A percentile compares a stretch with the other conserved stretches of the same genome.
Conservation (phyloP, 495 filamentous ascomycete species). For the Tuber melanosporum region DNA sequence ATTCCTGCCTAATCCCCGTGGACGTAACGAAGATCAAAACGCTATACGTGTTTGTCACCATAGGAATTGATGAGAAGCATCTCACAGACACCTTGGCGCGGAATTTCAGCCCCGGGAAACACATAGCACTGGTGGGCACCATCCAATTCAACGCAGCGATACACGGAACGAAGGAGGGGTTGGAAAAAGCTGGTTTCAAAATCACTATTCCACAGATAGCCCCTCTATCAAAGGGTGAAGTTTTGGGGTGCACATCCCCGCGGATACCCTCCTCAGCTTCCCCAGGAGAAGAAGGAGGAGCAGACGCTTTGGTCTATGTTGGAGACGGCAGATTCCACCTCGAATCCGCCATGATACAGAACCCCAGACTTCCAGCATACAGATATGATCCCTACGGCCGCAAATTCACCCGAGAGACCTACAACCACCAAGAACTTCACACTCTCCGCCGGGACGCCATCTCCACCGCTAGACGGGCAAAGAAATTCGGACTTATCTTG, state of each 20-base stretch:
- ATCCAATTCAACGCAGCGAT: slow-evolving; percentile 98
- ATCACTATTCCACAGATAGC: slow-evolving; percentile 84
- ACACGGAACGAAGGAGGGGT: slow-evolving; percentile 65
- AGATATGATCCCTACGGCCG: slow-evolving; percentile 95
- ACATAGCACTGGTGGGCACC: slow-evolving; percentile 86
- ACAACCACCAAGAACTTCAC: slow-evolving; percentile 85
- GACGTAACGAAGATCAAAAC: slow-evolving; percentile 93
- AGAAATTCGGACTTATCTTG: slow-evolving; percentile 90
- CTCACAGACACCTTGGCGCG: slow-evolving; percentile 78
- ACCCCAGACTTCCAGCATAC: slow-evolving; percentile 81
- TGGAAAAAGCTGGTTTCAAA: slow-evolving; percentile 75
- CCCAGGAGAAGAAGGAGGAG: slow-evolving; percentile 20
- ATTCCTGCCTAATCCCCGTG: slow-evolving; percentile 91
- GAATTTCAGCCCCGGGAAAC: slow-evolving; percentile 78
- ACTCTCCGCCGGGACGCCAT: slow-evolving; percentile 72
- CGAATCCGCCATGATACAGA: slow-evolving; percentile 97
- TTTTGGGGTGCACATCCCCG: slow-evolving; percentile 90
- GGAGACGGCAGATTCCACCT: slow-evolving; percentile 96
- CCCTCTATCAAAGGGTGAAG: slow-evolving; percentile 89
- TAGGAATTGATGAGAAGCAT: slow-evolving; percentile 85
- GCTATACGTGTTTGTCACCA: slow-evolving; percentile 96
- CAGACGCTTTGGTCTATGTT: slow-evolving; percentile 84
- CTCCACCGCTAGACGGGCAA: slow-evolving; percentile 60
- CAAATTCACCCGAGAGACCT: slow-evolving; percentile 80
- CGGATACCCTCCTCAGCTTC: slow-evolving; percentile 51